Conservation (phyloP, 495 filamentous ascomycete genomes). For the Copromyces sp. region DNA sequence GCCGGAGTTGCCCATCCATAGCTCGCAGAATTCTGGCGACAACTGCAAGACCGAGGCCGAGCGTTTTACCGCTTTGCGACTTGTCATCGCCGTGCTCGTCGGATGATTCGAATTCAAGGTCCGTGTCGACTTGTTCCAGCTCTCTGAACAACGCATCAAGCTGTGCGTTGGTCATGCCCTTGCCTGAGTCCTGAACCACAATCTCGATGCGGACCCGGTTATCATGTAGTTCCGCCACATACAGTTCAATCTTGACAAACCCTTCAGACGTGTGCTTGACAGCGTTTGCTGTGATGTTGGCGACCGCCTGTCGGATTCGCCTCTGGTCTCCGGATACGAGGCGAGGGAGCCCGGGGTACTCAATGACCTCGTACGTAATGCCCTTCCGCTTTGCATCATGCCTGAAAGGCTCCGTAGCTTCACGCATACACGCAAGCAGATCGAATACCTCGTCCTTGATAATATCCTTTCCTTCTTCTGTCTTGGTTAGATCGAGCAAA, state of each 20-base stretch:
- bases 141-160: conserved; percentile 75
- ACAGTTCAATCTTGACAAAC: conserved; percentile 60
- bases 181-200: conserved; percentile 67
- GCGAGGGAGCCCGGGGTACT: conserved; percentile 59
- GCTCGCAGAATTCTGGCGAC: conserved; percentile 79
- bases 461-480: conserved; percentile 69
- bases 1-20: conserved; percentile 79
- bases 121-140: conserved; percentile 72
- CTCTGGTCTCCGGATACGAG: conserved; percentile 71
- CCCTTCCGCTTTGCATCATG: conserved; percentile 68
- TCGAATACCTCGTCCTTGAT: conserved; percentile 79
- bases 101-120: conserved; percentile 34
- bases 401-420: conserved; percentile 65
- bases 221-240: conserved; percentile 32
- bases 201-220: conserved; percentile 56
- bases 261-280: conserved; percentile 71
- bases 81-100: conserved; percentile 24
- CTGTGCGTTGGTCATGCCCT: conserved; percentile 62
- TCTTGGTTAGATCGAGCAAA: conserved; percentile 82
- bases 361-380: conserved; percentile 54
- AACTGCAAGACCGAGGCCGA: conserved; percentile 79
- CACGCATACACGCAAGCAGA: conserved; percentile 57
- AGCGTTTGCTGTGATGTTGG: conserved; percentile 78
- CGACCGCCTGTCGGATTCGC: conserved; percentile 67
- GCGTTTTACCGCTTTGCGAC: conserved; percentile 22